Base-by-base conservation (phyloP, 805 yeast species). In the Huiozyma sinensis region DNA sequence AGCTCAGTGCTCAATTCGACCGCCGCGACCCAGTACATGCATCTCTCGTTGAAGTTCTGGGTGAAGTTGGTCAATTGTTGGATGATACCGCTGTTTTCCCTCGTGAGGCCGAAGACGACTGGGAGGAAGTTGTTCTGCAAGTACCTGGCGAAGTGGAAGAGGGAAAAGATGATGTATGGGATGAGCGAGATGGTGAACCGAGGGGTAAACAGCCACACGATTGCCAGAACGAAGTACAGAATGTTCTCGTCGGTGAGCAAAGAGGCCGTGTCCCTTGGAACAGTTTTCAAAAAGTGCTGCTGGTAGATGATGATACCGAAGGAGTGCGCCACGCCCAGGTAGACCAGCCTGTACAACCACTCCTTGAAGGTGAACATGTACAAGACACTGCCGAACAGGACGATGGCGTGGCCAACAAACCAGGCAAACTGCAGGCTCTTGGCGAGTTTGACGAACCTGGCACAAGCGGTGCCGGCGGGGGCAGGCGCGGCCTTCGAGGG, bases 61-160 rank as follows among this genome's bases (percentile, higher is more conserved):
- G 77, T 70, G 48, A 81, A 74, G 8, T 51, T 47, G 43, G 66
- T 69, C 36, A 80, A 61, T 11, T 45, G 32, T 1, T 39, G 31
- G 7, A 57, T 47, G n/a, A 45, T 29, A 27, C 42, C 44, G 73
- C 72, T 53, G 29, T 51, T 55, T 36, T 53, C 55, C n/a, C 49
- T 45, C 13, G 47, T 51, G 17, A 54, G 37, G 13, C 49, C 48
- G 6, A 58, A 53, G 27, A 78, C 64, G 6, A 76, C 68, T 35
- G 97, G 95, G 42, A 89, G 68, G 44, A 90, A 51, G 50, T 71
- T 73, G 36, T 77, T 71, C 53, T 82, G 77, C 44, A 74, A 50
- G 67, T 85, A 90, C 13, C 82, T 79, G 56, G 88, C 68, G 8
- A 77, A 79, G 61, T 89, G 97, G 76, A 90, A 88, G 13, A 79